A percentile compares a stretch with the other conserved stretches of the same genome.
Evolutionary conservation across 1,284 basidiomycete genomes (phyloP).

Genomic region (Trichosporon sp.): DNA sequence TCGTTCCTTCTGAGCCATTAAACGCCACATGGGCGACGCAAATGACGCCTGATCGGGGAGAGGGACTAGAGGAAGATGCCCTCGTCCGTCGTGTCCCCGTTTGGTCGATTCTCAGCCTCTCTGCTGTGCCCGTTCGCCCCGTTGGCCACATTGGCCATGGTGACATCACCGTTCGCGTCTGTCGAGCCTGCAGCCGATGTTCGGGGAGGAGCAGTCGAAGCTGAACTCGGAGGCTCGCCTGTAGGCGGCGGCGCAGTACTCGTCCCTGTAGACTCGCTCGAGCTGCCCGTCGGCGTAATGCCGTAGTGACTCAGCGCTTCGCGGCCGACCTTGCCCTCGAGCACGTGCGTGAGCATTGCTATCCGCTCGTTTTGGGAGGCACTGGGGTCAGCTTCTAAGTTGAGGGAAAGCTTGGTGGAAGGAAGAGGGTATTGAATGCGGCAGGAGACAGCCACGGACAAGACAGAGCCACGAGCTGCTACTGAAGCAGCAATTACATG

Average conservation of each 20-base stretch:
- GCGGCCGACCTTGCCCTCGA: constrained; percentile 35
- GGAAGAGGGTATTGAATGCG: not conserved
- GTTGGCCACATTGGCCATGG: constrained; percentile 4
- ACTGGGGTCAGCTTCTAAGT: constrained; percentile 17
- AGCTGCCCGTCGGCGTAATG: constrained; percentile 10
- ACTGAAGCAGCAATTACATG: too few species aligned
- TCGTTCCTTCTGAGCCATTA: not conserved
- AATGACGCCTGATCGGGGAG: not conserved
- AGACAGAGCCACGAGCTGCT: too few species aligned
- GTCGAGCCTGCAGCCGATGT: not conserved
- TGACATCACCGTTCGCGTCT: constrained; percentile 1
- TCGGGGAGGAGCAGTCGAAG: not conserved
- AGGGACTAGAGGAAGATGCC: not conserved
- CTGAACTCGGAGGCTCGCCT: not conserved
- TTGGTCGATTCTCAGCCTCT: not conserved
- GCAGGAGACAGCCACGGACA: not conserved
- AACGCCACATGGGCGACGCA: not conserved
- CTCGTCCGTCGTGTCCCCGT: not conserved
- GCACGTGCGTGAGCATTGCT: constrained; percentile 29
- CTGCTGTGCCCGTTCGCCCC: not conserved
- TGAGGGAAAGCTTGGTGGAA: not conserved
- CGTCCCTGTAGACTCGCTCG: not conserved
- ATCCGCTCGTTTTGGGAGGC: constrained; percentile 37
- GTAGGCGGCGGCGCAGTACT: not conserved
- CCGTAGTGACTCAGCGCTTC: constrained; percentile 37